Evolutionary conservation across 148 eudicot species (phyloP).

Genomic region (Fagopyrum esculentum): DNA sequence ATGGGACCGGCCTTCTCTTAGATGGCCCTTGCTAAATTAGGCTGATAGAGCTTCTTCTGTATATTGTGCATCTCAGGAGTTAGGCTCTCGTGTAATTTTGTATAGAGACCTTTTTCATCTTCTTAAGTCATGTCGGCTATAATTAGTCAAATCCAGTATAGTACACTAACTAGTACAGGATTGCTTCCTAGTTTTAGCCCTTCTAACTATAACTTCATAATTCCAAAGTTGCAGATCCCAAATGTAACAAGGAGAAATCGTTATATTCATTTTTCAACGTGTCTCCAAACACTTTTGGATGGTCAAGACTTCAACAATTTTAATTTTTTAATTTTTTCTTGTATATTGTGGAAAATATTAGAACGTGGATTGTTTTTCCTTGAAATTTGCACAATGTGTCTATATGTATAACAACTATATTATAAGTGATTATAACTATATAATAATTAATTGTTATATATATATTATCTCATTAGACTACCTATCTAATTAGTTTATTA

Average conservation of each 20-base stretch:
- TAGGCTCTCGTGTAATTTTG: constrained; percentile 15
- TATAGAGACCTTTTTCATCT: constrained; percentile 17
- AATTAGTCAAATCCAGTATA: not conserved
- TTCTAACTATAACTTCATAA: not conserved
- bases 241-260: not conserved
- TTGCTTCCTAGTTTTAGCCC: not conserved
- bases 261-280: not conserved
- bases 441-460: too few species aligned
- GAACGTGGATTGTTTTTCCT: too few species aligned
- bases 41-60: constrained; percentile 15
- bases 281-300: too few species aligned
- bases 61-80: constrained; percentile 28
- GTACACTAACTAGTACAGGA: constrained; percentile 7
- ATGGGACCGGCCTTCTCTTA: constrained; percentile 48
- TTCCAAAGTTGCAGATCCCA: constrained; percentile 2
- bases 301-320: too few species aligned
- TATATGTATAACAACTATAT: too few species aligned
- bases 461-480: too few species aligned
- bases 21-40: not conserved
- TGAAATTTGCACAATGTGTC: too few species aligned
- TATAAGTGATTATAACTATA: too few species aligned
- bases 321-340: too few species aligned
- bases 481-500: too few species aligned
- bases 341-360: too few species aligned
- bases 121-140: not conserved